Percentiles rank a stretch among this genome's conserved stretches.
Conservation (phyloP, 1,284 basidiomycete species). For the Austroboletus olivaceoglutinosus region DNA sequence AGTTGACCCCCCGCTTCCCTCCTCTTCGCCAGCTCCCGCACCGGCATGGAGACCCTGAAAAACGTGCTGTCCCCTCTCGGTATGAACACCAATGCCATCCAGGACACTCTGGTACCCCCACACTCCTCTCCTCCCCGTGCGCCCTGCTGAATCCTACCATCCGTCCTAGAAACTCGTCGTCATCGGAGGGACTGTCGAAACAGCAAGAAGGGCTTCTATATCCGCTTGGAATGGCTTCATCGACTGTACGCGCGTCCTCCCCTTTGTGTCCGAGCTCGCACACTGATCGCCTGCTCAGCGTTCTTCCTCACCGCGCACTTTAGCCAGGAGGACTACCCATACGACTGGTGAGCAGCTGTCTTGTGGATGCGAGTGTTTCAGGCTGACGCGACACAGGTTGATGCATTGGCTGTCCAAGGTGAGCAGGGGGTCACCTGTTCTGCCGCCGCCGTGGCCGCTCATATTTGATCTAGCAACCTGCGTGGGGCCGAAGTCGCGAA, state of each 20-base stretch:
- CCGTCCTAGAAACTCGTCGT: constrained; percentile 66
- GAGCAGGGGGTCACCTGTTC: constrained; percentile 7
- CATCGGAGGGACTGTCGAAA: constrained; percentile 76
- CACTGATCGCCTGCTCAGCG: constrained; percentile 42
- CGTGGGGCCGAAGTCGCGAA: constrained; percentile 79
- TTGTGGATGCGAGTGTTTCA: constrained; percentile 5
- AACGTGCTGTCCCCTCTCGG: constrained; percentile 59
- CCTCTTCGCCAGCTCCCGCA: constrained; percentile 19
- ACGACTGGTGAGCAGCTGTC: constrained; percentile 59
- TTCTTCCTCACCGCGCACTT: constrained; percentile 87
- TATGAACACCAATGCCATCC: constrained; percentile 55
- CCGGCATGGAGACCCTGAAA: constrained; percentile 58
- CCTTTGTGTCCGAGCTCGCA: neutral
- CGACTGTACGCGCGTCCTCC: constrained; percentile 57
- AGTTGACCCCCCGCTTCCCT: constrained; percentile 18
- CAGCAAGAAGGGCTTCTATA: constrained; percentile 67
- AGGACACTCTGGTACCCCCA: constrained; percentile 59
- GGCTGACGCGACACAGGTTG: constrained; percentile 48
- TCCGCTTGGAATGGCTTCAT: constrained; percentile 85
- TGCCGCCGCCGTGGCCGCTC: constrained; percentile 11
- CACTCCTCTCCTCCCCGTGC: neutral
- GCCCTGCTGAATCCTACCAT: neutral
- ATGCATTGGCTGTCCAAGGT: constrained; percentile 86
- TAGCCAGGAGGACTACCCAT: constrained; percentile 80
- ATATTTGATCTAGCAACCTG: constrained; percentile 60